Base-by-base conservation (phyloP, 1,139 yeast genomes). In the Saccharomyces hybrid region DNA sequence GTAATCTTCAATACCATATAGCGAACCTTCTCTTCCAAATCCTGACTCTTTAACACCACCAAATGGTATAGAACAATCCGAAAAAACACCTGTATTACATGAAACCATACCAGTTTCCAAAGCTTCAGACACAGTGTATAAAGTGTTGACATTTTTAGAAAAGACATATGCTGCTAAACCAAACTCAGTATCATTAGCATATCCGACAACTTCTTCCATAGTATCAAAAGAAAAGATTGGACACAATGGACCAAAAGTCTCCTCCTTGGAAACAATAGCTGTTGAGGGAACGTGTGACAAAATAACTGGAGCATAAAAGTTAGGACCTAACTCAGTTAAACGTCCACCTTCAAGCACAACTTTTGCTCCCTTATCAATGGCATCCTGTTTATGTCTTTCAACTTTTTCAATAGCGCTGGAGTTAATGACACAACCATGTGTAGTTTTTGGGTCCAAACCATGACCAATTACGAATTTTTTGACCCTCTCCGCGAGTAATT, bases 221-320 rank as follows among this genome's bases (percentile, higher is more conserved):
- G 81, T 71, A 14, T 76, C 74, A 69, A 89, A 85, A 58, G 80
- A 78, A 60, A 86, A 78, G 47, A 90, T 71, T 1, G 95, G 93
- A 53, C 93, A 95, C 49, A 90, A 76, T 4, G 97, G 97, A 11
- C 97, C 97, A 69, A 90, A 90, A 1, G 95, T 88, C 73, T 90
- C 97, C 63, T 88, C 95, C 32, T 73, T 66, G 56, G 82, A 75
- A 27, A 89, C 86, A 55, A 71, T 67, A 78, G 89, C 87, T 46
- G 78, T 78, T 6, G 76, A 72, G 51, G 88, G 80, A 42, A 87
- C 90, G 58, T 83, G 79, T 11, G 81, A 75, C 56, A 90, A 69
- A 8, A 90, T 82, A 0, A 95, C 86, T 55, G 95, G 88, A 16
- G 84, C 83, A 68, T 83, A 90, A 72, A 88, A 90, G 63, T 80